Evolutionary conservation across 306 rosid species (phyloP), one percentile per base, ranked within the genome.

Genomic region (Calophaca sinica): DNA sequence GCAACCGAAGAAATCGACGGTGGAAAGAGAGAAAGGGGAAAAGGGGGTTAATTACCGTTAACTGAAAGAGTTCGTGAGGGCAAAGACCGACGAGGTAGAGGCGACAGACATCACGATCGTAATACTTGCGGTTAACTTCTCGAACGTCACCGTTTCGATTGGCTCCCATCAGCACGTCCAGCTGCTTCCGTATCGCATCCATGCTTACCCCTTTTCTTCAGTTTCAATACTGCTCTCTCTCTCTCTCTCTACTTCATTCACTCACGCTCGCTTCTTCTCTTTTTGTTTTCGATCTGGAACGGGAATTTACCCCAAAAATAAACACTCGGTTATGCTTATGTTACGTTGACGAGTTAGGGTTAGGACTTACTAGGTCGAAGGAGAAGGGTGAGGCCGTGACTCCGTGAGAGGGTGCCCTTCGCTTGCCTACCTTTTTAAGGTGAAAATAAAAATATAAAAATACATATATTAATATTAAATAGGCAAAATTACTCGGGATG

Each of bases 131-230:
- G 75, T 84, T 92, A 62, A 96, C 97, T 88, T 96, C 99, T 45
- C 96, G 87, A 3, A 96, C 99, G 72, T 96, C 99, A 52, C 99
- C 99, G 84, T 96, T 96, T 0, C 99, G 96, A 62, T 96, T 96
- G 2, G 99, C 98, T 9, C 99, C 99, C 99, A 96, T 96, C 41
- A 96, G 79, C 87, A 89, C 94, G 82, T 96, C 99, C 28, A 96
- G 96, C 86, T 96, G 99, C 89, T 88, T 96, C 83, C 99, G 89
- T 53, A 96, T 80, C 14, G 99, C 98, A 60, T 96, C 99, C 99
- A 96, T 96, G 39, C 3, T 13, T 49, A 5, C 9, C 26, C 4
- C 59, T 53, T 33, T n/a, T 20, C 35, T 63, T 15, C 60, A 5
- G 29, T 48, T 67, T 46, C 59, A 4, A 7, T 45, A 8, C 7